Base-by-base conservation (phyloP, 225 moss, liverwort and hornwort genomes). In the Asterella californica region DNA sequence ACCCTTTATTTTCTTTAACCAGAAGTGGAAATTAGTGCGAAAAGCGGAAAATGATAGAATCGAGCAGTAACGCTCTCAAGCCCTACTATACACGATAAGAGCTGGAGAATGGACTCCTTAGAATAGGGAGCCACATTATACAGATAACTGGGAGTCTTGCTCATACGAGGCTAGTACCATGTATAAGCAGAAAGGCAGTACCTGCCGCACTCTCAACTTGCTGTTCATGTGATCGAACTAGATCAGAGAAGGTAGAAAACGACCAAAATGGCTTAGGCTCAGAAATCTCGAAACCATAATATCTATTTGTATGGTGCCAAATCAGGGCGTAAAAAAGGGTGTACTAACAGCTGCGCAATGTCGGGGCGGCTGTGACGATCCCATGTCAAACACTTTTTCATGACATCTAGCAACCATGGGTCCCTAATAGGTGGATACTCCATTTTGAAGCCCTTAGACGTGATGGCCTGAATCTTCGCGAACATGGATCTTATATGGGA, bases 351-450 rank as follows among this genome's bases (percentile, higher is more conserved):
- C 76, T 95, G 90, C 34, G 90, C 84, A 76, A 99, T 95, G 72
- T 90, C 87, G 34, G 94, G 88, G n/a, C 99, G 95, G 80, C 85
- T 89, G 63, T 82, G 71, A 50, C 95, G 94, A 84, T 95, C 92
- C 93, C 93, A 95, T 45, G 82, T 91, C 21, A 99, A 85, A 81
- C 99, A 99, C 76, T 75, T 90, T 75, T 90, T 92, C 77, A 95
- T 90, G 37, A 88, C 88, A 72, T 99, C 99, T 27, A 81, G 42
- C 62, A 95, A 79, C 89, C 91, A 92, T 70, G 86, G 90, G 82
- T 93, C 90, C 6, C 87, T 85, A 47, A 95, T 81, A 19, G 88
- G 81, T 75, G 90, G 89, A 69, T 89, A 99, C 19, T 88, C 80
- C 24, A 99, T 90, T 78, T 86, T 91, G 85, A 89, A 91, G n/a